These are phyloP conservation scores for Ophiocytium majus DNA, from an alignment of 352 stramenopile species.

Conservation along the genomic window DNA sequence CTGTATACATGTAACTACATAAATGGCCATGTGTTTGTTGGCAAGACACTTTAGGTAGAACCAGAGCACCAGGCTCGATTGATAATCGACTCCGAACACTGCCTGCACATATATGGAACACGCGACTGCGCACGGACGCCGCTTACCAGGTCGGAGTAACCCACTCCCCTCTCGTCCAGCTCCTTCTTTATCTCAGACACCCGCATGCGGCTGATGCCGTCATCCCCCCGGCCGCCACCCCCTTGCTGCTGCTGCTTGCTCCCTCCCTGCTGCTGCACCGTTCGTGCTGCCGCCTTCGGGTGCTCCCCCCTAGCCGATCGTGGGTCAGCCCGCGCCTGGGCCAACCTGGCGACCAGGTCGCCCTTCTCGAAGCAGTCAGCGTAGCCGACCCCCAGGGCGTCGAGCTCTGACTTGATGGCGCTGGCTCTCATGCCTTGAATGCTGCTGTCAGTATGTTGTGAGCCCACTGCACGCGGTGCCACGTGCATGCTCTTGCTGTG, in stretches of 20 bases:
- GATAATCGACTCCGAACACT: too few species aligned
- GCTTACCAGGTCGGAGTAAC: conserved; percentile 32
- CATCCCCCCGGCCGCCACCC: neutral
- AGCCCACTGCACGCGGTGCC: too few species aligned
- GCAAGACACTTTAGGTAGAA: too few species aligned
- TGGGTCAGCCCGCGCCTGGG: conserved; percentile 23
- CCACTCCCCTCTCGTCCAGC: conserved; percentile 51
- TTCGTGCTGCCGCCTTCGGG: neutral
- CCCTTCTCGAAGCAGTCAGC: conserved; percentile 53
- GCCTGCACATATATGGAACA: too few species aligned
- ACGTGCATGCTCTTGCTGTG: too few species aligned
- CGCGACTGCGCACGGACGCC: too few species aligned
- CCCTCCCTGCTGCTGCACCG: neutral
- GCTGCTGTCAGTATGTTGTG: too few species aligned
- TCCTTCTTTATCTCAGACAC: conserved; percentile 54
- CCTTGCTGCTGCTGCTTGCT: neutral
- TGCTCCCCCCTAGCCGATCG: neutral
- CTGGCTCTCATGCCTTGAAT: conserved; percentile 36
- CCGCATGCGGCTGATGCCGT: conserved; percentile 41
- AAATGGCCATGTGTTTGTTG: too few species aligned
- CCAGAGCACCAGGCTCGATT: too few species aligned
- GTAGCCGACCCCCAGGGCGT: conserved; percentile 45
- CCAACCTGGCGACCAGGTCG: conserved; percentile 46
- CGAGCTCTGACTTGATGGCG: conserved; percentile 54
- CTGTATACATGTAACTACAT: too few species aligned